These are phyloP conservation scores for Rhododendron vialii DNA, from an alignment of 148 eudicot species.

Conservation along the genomic window DNA sequence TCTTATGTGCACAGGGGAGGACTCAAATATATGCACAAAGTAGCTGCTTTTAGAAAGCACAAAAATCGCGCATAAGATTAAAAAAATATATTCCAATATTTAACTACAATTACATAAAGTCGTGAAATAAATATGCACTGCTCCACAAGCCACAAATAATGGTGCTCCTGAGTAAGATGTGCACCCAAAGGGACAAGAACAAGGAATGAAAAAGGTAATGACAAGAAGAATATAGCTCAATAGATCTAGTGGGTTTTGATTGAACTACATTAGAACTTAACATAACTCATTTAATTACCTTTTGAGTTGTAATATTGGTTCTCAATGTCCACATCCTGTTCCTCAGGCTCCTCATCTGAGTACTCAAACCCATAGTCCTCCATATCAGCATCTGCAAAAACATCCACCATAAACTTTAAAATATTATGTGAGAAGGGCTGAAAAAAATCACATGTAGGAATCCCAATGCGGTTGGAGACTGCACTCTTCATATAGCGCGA, in stretches of 20 bases:
- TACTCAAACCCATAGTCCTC: conserved; percentile 97
- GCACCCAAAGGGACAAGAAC: background rate
- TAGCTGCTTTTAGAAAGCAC: no score
- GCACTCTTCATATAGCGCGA: background rate
- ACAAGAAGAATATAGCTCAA: background rate
- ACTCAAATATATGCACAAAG: no score
- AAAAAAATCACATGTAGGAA: background rate
- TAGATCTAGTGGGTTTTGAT: background rate
- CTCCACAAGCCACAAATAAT: background rate
- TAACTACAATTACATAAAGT: background rate
- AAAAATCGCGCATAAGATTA: background rate
- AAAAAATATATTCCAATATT: background rate
- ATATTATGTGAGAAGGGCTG: background rate
- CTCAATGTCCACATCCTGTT: conserved; percentile 94
- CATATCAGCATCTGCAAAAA: conserved; percentile 83
- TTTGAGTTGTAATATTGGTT: conserved; percentile 96
- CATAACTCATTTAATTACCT: conserved; percentile 33
- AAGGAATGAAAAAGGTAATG: background rate
- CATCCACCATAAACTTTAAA: background rate
- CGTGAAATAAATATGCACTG: background rate
- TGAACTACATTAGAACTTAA: background rate
- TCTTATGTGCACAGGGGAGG: no score
- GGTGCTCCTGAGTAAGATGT: background rate
- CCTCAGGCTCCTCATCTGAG: conserved; percentile 94
- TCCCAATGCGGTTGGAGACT: background rate